A percentile compares a stretch with the other conserved stretches of the same genome.
Conservation (phyloP, 1,284 basidiomycete species). For the Peniophora sp. region DNA sequence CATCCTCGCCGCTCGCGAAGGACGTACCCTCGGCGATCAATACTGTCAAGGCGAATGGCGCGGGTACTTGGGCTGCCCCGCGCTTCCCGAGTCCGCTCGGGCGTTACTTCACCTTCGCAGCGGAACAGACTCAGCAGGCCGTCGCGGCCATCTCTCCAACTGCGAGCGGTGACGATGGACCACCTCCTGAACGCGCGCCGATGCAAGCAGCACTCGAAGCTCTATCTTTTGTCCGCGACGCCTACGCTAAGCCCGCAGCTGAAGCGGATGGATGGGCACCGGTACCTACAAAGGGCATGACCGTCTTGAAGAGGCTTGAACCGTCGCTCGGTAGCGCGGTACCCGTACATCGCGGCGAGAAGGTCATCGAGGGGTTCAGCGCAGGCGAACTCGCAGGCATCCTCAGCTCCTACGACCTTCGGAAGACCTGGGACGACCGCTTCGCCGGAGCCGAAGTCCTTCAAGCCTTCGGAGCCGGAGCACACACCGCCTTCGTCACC, state of each 20-base stretch:
- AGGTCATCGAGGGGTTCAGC: conserved; percentile 90
- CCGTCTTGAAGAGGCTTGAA: conserved; percentile 71
- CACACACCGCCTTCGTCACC: conserved; percentile 62
- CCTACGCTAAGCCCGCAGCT: conserved; percentile 50
- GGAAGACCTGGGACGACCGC: conserved; percentile 81
- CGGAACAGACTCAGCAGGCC: conserved; percentile 70
- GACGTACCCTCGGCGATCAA: conserved; percentile 5
- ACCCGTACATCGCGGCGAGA: conserved; percentile 83
- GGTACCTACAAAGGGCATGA: conserved; percentile 75
- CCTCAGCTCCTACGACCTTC: conserved; percentile 63
- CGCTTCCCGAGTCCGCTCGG: conserved; percentile 63
- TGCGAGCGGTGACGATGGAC: conserved; percentile 26
- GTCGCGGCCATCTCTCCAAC: conserved; percentile 58
- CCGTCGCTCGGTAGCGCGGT: conserved; percentile 76
- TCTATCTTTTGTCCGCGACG: conserved; percentile 70
- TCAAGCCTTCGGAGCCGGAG: conserved; percentile 77
- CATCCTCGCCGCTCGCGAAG: conserved; percentile 4
- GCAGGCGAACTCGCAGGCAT: conserved; percentile 85
- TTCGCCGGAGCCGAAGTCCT: conserved; percentile 66
- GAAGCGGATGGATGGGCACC: conserved; percentile 69
- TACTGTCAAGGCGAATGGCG: conserved; percentile 24
- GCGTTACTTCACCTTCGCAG: conserved; percentile 65
- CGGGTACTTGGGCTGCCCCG: conserved; percentile 36
- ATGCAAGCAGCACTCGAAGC: conserved; percentile 78
- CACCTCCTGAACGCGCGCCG: conserved; percentile 25